Base-by-base conservation (phyloP, 768 basidiomycete species). In the Neoboletus magnificus region DNA sequence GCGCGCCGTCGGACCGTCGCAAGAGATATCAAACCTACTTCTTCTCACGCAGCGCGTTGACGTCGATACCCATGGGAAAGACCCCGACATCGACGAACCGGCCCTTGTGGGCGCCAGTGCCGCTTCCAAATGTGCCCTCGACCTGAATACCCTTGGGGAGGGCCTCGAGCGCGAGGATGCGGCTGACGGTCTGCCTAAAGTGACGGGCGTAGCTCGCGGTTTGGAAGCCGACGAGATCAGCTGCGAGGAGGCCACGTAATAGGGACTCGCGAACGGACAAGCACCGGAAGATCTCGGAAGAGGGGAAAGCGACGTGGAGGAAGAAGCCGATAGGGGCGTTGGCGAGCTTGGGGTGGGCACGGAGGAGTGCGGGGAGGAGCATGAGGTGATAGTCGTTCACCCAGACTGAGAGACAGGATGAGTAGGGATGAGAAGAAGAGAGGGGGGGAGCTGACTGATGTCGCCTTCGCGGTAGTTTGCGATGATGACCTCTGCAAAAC, bases 311-410 rank as follows among this genome's bases (percentile, higher is more conserved):
- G 53, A 95, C 93, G 68, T 98, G 96, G 73, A 97, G 83, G 80
- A 98, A 98, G 82, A 98, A 97, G 2, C 89, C 83, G 56, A 81
- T 79, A 40, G 76, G 73, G 2, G 74, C 76, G 15, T 71, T 54
- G 13, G 65, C 49, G 8, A 92, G 68, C 65, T 79, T 52, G 70
- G 77, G 23, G 73, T 79, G 59, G 27, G 84, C 79, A 48, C 95
- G 86, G 29, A 98, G 81, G 73, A 98, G 85, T 41, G 82, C 79
- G 1, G 96, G 96, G 10, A 97, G 83, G 47, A 98, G 86, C 78
- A 97, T 88, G 46, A 98, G 85, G 66, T 99, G 96, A 72, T 98
- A 99, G 75, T 98, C 96, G 72, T 99, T 93, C 4, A 91, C 80
- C 87, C 87, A 90, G 62, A 91, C 79, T 81, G 18, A 8, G 22